A percentile compares a stretch with the other conserved stretches of the same genome.
Conservation (phyloP, 768 basidiomycete genomes). For the Neoboletus brunneissimus region DNA sequence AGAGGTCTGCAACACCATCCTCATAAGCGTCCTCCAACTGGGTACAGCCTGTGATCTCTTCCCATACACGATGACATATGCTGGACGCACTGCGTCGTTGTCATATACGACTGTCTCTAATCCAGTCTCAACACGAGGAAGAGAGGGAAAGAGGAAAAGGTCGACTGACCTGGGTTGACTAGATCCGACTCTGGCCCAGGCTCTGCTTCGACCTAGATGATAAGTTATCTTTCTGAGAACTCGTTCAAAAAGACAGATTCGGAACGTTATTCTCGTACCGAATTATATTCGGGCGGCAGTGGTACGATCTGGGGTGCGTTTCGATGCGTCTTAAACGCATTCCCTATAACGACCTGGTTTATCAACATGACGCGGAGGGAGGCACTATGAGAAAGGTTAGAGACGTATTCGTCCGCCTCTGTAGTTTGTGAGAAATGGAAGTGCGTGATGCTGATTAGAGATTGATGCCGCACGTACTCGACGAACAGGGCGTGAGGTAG, state of each 20-base stretch:
- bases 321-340: conserved; percentile 7
- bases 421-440: conserved; percentile 2
- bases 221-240: not conserved
- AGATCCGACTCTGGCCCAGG: conserved; percentile 14
- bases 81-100: conserved; percentile 14
- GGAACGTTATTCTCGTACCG: not conserved
- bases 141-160: not conserved
- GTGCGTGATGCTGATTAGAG: not conserved
- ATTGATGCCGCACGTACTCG: conserved; percentile 6
- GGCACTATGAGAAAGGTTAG: conserved; percentile 8
- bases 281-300: conserved; percentile 3
- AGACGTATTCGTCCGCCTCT: conserved; percentile 18
- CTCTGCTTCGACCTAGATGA: conserved; percentile 11
- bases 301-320: conserved; percentile 14
- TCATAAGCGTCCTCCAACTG: not conserved
- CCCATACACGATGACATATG: conserved; percentile 12
- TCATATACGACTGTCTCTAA: conserved; percentile 16
- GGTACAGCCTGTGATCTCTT: not conserved
- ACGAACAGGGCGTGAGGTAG: conserved; percentile 14
- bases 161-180: conserved; percentile 9
- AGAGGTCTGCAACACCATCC: not conserved
- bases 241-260: not conserved
- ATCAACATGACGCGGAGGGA: conserved; percentile 14
- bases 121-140: not conserved
- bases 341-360: conserved; percentile 6